These are phyloP conservation scores for Daldinia sp. DNA, from an alignment of 2,329 filamentous ascomycete genomes.

Conservation along the genomic window DNA sequence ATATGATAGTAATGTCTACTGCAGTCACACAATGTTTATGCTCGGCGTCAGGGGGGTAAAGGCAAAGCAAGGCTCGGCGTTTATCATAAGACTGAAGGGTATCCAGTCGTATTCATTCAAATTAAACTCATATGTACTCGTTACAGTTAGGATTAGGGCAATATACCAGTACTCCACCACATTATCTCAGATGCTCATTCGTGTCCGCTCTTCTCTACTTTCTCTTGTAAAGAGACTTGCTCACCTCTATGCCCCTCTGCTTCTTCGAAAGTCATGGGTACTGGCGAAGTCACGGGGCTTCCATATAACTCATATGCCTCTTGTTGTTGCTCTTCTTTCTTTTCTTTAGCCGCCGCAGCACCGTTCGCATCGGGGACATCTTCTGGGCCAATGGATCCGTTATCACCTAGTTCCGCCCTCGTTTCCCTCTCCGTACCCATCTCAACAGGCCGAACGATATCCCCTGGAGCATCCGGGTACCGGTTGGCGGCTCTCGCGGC, in stretches of 20 bases:
- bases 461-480: conserved; percentile 34
- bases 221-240: conserved; percentile 9
- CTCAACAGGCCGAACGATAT: conserved; percentile 58
- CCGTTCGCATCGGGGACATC: background rate
- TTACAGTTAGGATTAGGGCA: conserved; percentile 34
- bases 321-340: background rate
- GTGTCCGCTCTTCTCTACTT: conserved; percentile 15
- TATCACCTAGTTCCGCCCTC: conserved; percentile 12
- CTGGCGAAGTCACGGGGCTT: conserved; percentile 47
- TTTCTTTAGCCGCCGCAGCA: conserved; percentile 17
- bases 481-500: conserved; percentile 43
- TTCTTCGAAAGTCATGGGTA: conserved; percentile 37
- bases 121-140: conserved; percentile 31
- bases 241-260: conserved; percentile 17
- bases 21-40: conserved; percentile 27
- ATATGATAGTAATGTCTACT: conserved; percentile 16
- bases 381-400: background rate
- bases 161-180: conserved; percentile 37
- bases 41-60: conserved; percentile 30
- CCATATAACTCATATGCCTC: conserved; percentile 60
- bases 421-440: conserved; percentile 57
- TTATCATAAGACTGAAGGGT: conserved; percentile 15
- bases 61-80: conserved; percentile 26
- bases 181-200: conserved; percentile 20
- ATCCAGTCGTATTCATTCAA: conserved; percentile 32